Evolutionary conservation across 164 flowering plant species (phyloP), one percentile per base, ranked within the genome.

Genomic region (Echeveria elegans): DNA sequence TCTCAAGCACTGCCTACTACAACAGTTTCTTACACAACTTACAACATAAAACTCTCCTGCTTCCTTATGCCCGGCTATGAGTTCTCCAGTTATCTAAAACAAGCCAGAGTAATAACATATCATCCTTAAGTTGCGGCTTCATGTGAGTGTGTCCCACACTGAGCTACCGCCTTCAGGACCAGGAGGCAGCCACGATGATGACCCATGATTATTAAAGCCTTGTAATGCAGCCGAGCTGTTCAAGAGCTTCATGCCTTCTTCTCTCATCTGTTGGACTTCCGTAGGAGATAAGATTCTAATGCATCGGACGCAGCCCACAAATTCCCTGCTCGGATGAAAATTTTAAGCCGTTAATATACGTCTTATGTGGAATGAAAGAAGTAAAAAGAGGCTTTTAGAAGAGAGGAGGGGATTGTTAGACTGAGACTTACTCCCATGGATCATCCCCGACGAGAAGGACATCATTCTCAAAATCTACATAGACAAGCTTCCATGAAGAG

Each of bases 381-480:
- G 11, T 47, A 48, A 28, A 63, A 5, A 7, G 23, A 11, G 47
- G 32, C 7, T 60, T n/a, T 15, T 45, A 31, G 24, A 6, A 24
- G 16, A 56, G 1, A 4, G 47, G 16, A n/a, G 15, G 3, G 47
- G 12, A 15, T 43, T 11, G 16, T n/a, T n/a, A 16, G 3, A 16
- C 47, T 34, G 16, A 60, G 45, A 61, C 99, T 84, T 85, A 95
- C 99, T 92, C 95, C 99, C 99, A 95, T 12, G 99, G 99, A 80
- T 92, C 99, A 73, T 95, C 99, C 19, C 99, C 99, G 30, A 95
- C 97, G 48, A 95, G 98, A 61, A 95, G 91, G 32, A 92, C 95
- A 69, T 95, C 99, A 53, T 85, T 90, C 77, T 95, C 99, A 58
- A 83, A 90, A 71, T 95, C 99, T 59, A 90, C 96, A 60, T 92